Conservation (phyloP, 441 rosid genomes). For the Adansonia madagascariensis region DNA sequence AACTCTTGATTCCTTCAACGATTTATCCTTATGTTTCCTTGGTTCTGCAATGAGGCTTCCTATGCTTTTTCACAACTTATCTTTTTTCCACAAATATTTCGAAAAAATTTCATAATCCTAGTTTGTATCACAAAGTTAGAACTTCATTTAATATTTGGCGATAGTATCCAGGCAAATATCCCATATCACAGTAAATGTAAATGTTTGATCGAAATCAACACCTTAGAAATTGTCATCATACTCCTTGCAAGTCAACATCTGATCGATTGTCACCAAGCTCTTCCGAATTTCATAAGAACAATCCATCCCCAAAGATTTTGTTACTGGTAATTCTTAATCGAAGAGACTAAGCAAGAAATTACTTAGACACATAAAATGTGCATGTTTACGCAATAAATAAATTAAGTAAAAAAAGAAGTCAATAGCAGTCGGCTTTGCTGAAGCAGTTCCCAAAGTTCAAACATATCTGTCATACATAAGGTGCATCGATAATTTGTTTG, state of each 20-base stretch:
- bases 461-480: background rate
- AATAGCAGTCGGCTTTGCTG: background rate
- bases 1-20: background rate
- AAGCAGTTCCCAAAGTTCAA: slow-evolving; percentile 18
- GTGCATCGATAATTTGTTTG: background rate
- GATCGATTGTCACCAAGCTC: background rate
- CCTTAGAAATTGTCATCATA: background rate
- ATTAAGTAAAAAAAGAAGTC: background rate
- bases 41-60: background rate
- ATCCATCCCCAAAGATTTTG: background rate
- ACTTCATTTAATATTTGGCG: background rate
- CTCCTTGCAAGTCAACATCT: slow-evolving; percentile 5
- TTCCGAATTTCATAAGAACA: background rate
- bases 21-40: background rate
- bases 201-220: background rate
- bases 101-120: background rate
- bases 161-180: background rate
- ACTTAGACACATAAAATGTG: background rate
- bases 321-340: background rate
- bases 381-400: background rate
- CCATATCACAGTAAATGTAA: slow-evolving; percentile 8
- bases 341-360: background rate
- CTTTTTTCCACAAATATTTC: background rate
- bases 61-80: background rate
- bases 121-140: background rate